Evolutionary conservation across 306 rosid genomes (phyloP).

Genomic region (Ceratonia siliqua): DNA sequence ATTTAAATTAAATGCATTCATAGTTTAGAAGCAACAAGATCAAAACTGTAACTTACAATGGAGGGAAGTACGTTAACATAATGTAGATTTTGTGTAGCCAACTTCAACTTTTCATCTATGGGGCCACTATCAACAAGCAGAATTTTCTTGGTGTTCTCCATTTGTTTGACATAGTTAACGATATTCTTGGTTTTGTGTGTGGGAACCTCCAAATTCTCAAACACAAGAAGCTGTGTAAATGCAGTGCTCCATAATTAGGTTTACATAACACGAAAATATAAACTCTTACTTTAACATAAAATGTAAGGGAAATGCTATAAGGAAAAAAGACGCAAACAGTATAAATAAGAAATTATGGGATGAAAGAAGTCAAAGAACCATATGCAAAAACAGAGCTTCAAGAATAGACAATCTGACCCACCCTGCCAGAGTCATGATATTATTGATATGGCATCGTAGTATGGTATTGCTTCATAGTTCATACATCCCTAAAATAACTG

Average conservation of each 20-base stretch:
- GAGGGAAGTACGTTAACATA: conserved; percentile 84
- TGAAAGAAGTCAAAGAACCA: conserved; percentile 12
- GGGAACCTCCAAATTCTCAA: conserved; percentile 84
- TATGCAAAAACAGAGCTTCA: conserved; percentile 5
- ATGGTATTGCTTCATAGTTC: too few species aligned
- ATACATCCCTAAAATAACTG: conserved; percentile 4
- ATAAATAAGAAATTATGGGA: not conserved
- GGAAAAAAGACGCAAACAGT: not conserved
- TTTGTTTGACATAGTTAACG: conserved; percentile 60
- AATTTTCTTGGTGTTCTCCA: conserved; percentile 73
- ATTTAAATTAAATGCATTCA: too few species aligned
- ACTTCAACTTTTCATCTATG: conserved; percentile 71
- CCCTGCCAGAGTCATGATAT: conserved; percentile 14
- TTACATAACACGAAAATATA: conserved; percentile 8
- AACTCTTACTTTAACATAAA: conserved; percentile 12
- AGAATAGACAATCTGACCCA: conserved; percentile 6
- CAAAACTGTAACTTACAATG: conserved; percentile 58
- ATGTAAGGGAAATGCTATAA: not conserved
- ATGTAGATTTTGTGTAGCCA: conserved; percentile 94
- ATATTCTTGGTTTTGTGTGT: conserved; percentile 82
- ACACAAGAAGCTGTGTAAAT: conserved; percentile 69
- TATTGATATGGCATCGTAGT: conserved; percentile 6
- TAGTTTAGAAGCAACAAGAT: conserved; percentile 28
- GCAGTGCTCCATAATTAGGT: conserved; percentile 30
- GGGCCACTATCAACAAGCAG: conserved; percentile 75